Conservation (phyloP, 192 early-diverging fungal species). For the Coemansia pectinata region DNA sequence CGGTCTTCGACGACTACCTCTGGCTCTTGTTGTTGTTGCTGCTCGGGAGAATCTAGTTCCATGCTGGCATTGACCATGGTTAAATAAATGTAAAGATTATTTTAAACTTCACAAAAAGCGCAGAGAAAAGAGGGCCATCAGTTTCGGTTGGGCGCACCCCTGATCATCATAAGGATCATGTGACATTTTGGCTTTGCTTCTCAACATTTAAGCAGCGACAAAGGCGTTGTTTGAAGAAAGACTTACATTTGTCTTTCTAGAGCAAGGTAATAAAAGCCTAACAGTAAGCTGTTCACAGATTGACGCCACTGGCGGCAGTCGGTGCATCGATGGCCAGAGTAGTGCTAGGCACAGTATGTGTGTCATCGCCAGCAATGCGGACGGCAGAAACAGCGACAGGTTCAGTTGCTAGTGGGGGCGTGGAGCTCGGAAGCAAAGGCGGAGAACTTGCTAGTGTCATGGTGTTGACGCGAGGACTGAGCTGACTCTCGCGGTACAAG, state of each 20-base stretch:
- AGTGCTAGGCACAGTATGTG: not conserved
- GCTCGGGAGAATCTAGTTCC: constrained; percentile 44
- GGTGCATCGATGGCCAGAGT: not conserved
- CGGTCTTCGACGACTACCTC: not conserved
- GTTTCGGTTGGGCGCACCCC: too few relatives aligned
- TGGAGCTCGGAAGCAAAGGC: constrained; percentile 5
- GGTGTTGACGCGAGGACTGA: constrained; percentile 28
- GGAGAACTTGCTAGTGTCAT: not conserved
- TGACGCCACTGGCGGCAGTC: not conserved
- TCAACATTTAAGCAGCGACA: too few relatives aligned
- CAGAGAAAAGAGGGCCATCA: too few relatives aligned
- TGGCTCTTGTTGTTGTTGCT: constrained; percentile 15
- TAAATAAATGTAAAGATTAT: not conserved
- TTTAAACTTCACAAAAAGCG: too few relatives aligned
- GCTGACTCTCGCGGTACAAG: constrained; percentile 40
- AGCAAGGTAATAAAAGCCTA: not conserved
- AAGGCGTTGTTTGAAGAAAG: not conserved
- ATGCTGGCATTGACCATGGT: constrained; percentile 21
- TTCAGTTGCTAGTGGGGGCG: not conserved
- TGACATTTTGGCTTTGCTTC: too few relatives aligned
- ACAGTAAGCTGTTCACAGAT: not conserved
- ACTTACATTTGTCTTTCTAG: not conserved
- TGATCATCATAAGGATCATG: too few relatives aligned
- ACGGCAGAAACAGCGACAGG: constrained; percentile 5
- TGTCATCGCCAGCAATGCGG: not conserved